These are phyloP conservation scores for Starmera amethionina DNA, from an alignment of 805 yeast species.

Conservation along the genomic window DNA sequence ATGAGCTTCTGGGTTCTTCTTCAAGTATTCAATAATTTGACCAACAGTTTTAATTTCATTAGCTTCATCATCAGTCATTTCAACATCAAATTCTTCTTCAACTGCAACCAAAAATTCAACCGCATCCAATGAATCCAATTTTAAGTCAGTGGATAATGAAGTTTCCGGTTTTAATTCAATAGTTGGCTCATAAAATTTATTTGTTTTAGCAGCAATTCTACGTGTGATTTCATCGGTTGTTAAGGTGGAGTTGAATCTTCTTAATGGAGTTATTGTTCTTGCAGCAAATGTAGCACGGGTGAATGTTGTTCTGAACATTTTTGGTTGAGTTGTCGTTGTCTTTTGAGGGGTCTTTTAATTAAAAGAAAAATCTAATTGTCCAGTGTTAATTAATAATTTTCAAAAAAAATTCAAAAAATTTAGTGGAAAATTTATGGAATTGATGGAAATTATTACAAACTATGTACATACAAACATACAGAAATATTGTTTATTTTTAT, in stretches of 20 bases:
- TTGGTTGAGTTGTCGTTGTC: no score
- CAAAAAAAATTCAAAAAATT: no score
- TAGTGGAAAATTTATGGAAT: no score
- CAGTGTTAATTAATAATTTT: no score
- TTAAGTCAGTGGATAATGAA: constrained; percentile 46
- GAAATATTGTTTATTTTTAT: no score
- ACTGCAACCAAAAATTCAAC: constrained; percentile 94
- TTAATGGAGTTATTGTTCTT: no score
- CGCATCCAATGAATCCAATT: constrained; percentile 89
- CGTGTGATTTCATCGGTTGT: constrained; percentile 71
- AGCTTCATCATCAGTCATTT: constrained; percentile 83
- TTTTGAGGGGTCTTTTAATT: no score
- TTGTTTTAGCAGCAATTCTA: constrained; percentile 73
- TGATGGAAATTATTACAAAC: no score
- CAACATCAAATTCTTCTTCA: constrained; percentile 85
- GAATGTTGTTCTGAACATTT: no score
- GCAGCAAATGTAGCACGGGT: no score
- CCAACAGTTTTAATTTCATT: constrained; percentile 90
- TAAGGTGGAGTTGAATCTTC: constrained; percentile 47
- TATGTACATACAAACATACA: no score
- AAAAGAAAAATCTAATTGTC: no score
- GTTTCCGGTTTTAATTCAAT: constrained; percentile 29
- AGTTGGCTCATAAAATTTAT: constrained; percentile 51
- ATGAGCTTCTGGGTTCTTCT: constrained; percentile 46
- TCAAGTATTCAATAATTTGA: constrained; percentile 84